Base-by-base conservation (phyloP, 2,329 filamentous ascomycete genomes). In the Fusarium albosuccineum region DNA sequence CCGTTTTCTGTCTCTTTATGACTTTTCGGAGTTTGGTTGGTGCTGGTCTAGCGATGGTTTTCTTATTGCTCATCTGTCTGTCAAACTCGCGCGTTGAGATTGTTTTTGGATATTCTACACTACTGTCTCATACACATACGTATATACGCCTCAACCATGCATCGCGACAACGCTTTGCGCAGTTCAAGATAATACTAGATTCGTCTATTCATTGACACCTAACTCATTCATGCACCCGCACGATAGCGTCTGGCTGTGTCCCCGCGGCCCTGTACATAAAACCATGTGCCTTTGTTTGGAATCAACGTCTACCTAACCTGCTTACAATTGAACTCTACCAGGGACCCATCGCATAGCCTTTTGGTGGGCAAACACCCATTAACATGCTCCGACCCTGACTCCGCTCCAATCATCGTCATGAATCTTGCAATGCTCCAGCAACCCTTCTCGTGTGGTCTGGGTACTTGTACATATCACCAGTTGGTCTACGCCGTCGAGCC, bases 401-500 rank as follows among this genome's bases (percentile, higher is more conserved):
- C 73, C 73, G 57, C 73, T 68, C 62, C 70, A 62, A 61, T 62
- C 62, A 73, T 72, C 68, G 67, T 74, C 70, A 66, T 74, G 69
- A 73, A 71, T 71, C 58, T 67, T 71, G 69, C 57, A 68, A 67
- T 67, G 64, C 41, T 70, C 60, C 55, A 65, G 59, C 55, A 66
- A 56, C 57, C 56, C 49, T 63, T 66, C 33, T 64, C 51, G 55
- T 56, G 53, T 40, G 64, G 57, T 64, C 56, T 44, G 62, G 58
- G 49, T 50, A 56, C 59, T 49, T 54, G 40, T 60, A 56, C 39
- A 33, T 58, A 27, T 59, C 60, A 62, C 54, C 60, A 53, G 27
- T 41, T 53, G 48, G 48, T 48, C 59, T 73, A 78, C 33, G 75
- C 70, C 37, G 74, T 73, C 27, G 78, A 79, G 60, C 86, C 87